Conservation (phyloP, 2,329 filamentous ascomycete species). For the Aureobasidium sp. region DNA sequence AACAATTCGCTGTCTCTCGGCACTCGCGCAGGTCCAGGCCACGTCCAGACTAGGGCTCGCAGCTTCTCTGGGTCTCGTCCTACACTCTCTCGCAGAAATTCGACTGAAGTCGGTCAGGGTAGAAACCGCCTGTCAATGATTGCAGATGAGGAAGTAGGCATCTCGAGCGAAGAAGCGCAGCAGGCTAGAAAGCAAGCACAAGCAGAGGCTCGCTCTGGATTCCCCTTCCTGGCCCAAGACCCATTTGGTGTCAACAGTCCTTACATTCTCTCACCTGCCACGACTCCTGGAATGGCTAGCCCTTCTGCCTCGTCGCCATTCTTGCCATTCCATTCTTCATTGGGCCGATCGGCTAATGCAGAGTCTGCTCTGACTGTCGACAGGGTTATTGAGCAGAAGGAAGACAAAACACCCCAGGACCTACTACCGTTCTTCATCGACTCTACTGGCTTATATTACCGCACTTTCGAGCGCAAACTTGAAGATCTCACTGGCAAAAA, state of each 20-base stretch:
- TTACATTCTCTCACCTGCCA: neutral
- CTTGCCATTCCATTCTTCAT: constrained; percentile 4
- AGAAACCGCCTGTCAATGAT: constrained; percentile 20
- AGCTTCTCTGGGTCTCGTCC: constrained; percentile 7
- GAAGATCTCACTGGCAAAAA: constrained; percentile 48
- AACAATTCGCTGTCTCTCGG: constrained; percentile 27
- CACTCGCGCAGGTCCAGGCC: constrained; percentile 33
- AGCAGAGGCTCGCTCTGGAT: constrained; percentile 1
- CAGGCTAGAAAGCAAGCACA: constrained; percentile 21
- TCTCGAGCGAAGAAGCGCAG: constrained; percentile 25
- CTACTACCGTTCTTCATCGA: constrained; percentile 62
- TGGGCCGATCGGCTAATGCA: neutral
- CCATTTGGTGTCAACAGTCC: neutral
- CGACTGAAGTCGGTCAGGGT: constrained; percentile 20
- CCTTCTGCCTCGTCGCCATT: constrained; percentile 8
- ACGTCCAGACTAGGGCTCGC: constrained; percentile 16
- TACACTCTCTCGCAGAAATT: constrained; percentile 21
- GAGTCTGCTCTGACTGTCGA: constrained; percentile 41
- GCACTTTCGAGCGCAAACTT: constrained; percentile 50
- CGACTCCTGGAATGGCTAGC: constrained; percentile 3
- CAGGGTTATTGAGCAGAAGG: constrained; percentile 52
- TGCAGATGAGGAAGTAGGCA: constrained; percentile 26
- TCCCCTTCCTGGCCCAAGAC: constrained; percentile 10
- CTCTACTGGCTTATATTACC: constrained; percentile 53
- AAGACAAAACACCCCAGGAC: constrained; percentile 55